Conservation (phyloP, 768 basidiomycete genomes). For the Agrocybe pediades region DNA sequence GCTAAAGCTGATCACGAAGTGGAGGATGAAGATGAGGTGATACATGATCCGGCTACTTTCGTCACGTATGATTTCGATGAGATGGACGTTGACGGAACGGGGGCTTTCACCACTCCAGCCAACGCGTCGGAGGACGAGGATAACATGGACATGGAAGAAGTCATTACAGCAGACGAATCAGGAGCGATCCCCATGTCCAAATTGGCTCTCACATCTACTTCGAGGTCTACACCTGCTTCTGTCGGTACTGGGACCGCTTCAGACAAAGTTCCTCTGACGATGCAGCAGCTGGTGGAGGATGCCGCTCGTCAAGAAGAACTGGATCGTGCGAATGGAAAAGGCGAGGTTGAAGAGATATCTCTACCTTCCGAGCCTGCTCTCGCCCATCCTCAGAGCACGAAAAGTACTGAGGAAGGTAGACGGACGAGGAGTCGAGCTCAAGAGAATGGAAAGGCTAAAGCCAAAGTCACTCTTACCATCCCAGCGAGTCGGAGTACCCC, state of each 20-base stretch:
- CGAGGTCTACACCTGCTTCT: conserved; percentile 1
- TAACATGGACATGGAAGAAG: background rate
- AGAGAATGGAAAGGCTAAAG: no score
- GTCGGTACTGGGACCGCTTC: background rate
- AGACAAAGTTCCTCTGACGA: conserved; percentile 47
- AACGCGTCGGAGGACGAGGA: background rate
- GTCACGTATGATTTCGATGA: conserved; percentile 38
- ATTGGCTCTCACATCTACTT: background rate
- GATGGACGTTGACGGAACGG: conserved; percentile 28
- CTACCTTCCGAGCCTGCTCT: background rate
- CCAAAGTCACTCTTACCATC: no score
- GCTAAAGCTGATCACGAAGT: background rate
- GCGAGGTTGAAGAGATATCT: conserved; percentile 1
- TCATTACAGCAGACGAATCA: background rate
- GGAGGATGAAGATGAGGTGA: conserved; percentile 14
- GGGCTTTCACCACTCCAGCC: conserved; percentile 17
- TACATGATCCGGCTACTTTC: conserved; percentile 25
- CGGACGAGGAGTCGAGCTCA: conserved; percentile 7
- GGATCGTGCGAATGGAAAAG: conserved; percentile 6
- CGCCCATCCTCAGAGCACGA: background rate
- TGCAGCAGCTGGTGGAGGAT: conserved; percentile 65
- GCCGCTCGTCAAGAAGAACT: conserved; percentile 20
- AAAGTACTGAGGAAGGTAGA: conserved; percentile 1
- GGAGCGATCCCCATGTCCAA: background rate
- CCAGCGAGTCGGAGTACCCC: no score